These are phyloP conservation scores for Penicillium paxilli DNA, from an alignment of 495 filamentous ascomycete genomes.

Conservation along the genomic window DNA sequence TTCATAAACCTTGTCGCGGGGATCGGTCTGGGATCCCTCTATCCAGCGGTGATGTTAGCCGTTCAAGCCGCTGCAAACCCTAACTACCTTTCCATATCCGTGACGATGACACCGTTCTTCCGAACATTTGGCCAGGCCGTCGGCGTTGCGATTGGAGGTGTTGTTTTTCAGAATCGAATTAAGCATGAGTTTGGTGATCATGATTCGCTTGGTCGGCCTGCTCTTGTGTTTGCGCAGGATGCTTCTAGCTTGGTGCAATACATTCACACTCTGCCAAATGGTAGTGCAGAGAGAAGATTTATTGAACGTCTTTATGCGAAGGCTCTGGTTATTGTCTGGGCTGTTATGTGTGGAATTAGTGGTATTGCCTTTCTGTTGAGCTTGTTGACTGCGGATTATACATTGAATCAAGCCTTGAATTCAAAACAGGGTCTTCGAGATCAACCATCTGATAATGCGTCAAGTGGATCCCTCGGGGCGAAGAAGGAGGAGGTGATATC, in stretches of 20 bases:
- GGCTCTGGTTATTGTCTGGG: constrained; percentile 9
- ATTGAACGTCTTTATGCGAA: constrained; percentile 9
- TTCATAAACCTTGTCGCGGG: constrained; percentile 39
- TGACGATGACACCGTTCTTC: constrained; percentile 42
- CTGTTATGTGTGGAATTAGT: constrained; percentile 12
- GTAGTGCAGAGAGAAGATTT: background rate
- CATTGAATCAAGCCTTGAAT: constrained; percentile 2
- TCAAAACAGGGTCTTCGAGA: constrained; percentile 6
- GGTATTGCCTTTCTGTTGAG: constrained; percentile 5
- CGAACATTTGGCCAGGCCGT: constrained; percentile 43
- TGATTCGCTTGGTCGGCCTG: constrained; percentile 1
- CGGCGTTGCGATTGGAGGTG: constrained; percentile 46
- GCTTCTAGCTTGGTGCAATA: constrained; percentile 28
- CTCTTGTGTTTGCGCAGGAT: constrained; percentile 5
- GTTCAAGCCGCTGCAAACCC: constrained; percentile 38
- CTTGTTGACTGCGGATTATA: constrained; percentile 9
- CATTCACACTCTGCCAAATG: constrained; percentile 24
- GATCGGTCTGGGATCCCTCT: constrained; percentile 42
- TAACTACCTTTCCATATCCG: constrained; percentile 34
- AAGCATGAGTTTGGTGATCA: constrained; percentile 7
- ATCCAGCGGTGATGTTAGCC: constrained; percentile 37
- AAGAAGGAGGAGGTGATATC: background rate
- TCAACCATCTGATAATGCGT: background rate
- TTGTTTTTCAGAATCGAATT: constrained; percentile 24
- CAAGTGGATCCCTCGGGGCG: background rate